Evolutionary conservation across 768 basidiomycete species (phyloP), one percentile per base, ranked within the genome.

Genomic region (Rhizopogon roseolus): DNA sequence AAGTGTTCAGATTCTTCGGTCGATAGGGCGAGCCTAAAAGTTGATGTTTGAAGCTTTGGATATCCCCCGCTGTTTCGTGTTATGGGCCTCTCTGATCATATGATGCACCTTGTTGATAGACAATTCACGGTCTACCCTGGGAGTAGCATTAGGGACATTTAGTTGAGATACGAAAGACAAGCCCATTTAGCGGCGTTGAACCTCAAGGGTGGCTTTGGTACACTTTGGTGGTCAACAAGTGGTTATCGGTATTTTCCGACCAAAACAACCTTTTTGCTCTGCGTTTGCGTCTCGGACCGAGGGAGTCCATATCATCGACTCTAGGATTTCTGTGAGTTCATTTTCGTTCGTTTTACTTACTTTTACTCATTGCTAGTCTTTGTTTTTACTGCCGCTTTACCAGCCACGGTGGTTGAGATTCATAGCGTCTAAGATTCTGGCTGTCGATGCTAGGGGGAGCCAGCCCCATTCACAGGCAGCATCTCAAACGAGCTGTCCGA

Each of bases 361-460:
- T 36, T 22, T 46, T 14, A 9, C 32, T 48, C 14, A 36, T 14
- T 9, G 22, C n/a, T 36, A 36, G 13, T 36, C 29, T 29, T 5
- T 8, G 19, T 19, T 46, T 46, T 46, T 46, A 19, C 17, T 11
- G 7, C 29, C 29, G 8, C 29, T 58, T 55, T 54, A 52, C 54
- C 51, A 72, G 64, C 59, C 66, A 69, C 70, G 66, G 70, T 66
- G 70, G 69, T 64, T 64, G 64, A 64, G 64, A 64, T 64, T 61
- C 69, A 62, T 63, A 59, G 62, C 63, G 68, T 61, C 64, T 60
- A 62, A 58, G 68, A 54, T 60, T 62, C 76, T 76, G 76, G 75
- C 78, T 81, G 83, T 83, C 81, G 81, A 88, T 88, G 86, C 85
- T 83, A 72, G 81, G 79, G 81, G 80, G 79, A 73, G 77, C 73